Percentiles rank a stretch among this genome's conserved stretches.
Evolutionary conservation across 164 flowering plant species (phyloP).

Genomic region (Litsea cubeba): DNA sequence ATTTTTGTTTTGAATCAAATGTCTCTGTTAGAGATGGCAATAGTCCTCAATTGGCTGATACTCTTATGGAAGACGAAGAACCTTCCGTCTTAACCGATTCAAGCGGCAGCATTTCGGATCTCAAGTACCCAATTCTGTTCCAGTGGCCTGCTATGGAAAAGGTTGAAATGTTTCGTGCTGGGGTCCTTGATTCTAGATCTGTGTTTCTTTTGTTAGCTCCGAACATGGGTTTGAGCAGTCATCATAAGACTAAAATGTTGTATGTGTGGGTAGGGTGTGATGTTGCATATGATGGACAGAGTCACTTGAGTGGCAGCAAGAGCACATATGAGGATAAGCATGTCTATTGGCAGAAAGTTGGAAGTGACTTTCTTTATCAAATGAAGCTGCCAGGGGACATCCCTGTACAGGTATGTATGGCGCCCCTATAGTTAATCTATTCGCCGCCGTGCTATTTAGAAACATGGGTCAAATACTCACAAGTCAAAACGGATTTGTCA

Average conservation of each 20-base stretch:
- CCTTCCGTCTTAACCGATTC: conserved; percentile 7
- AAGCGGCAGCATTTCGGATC: conserved; percentile 7
- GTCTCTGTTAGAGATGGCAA: neutral
- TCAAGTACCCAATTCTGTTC: conserved; percentile 18
- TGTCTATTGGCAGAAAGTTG: conserved; percentile 24
- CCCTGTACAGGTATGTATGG: conserved; percentile 37
- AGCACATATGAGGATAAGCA: conserved; percentile 13
- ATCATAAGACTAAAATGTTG: conserved; percentile 14
- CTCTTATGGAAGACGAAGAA: neutral
- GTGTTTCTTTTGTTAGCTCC: conserved; percentile 36
- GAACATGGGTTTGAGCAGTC: conserved; percentile 11
- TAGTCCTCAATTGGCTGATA: neutral
- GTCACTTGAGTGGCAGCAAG: conserved; percentile 12
- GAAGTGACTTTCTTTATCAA: conserved; percentile 26
- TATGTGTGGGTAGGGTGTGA: conserved; percentile 42
- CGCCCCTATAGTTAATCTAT: neutral
- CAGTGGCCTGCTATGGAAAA: conserved; percentile 37
- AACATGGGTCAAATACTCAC: neutral
- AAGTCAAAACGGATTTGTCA: neutral
- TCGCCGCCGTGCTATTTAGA: neutral
- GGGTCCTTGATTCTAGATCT: conserved; percentile 35
- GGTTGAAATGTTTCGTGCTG: conserved; percentile 25
- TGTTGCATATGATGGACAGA: conserved; percentile 13
- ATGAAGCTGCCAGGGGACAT: conserved; percentile 29
- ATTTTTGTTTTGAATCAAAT: conserved; percentile 1